Evolutionary conservation across 2,329 filamentous ascomycete species (phyloP).

Genomic region (Colletotrichum australisinense): DNA sequence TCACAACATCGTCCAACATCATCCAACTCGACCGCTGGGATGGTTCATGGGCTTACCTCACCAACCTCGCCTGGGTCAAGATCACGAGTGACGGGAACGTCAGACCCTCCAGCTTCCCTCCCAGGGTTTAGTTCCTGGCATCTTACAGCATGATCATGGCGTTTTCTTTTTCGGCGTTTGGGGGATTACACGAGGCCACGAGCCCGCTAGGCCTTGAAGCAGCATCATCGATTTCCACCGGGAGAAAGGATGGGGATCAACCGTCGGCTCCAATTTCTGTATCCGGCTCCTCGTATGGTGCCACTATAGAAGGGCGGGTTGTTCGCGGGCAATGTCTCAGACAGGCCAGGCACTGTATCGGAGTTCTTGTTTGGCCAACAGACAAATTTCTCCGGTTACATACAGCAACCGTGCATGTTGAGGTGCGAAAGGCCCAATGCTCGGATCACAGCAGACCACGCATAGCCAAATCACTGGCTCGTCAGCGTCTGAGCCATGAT

Average conservation of each 20-base stretch:
- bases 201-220: background rate
- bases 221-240: background rate
- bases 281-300: conserved; percentile 6
- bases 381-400: conserved; percentile 30
- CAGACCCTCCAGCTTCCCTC: conserved; percentile 82
- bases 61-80: conserved; percentile 81
- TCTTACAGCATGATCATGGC: background rate
- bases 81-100: conserved; percentile 73
- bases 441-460: conserved; percentile 20
- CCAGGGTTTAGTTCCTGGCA: conserved; percentile 51
- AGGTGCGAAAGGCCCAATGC: conserved; percentile 14
- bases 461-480: conserved; percentile 22
- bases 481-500: background rate
- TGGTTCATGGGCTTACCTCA: conserved; percentile 84
- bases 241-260: background rate
- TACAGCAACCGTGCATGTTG: conserved; percentile 21
- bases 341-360: conserved; percentile 20
- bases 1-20: conserved; percentile 75
- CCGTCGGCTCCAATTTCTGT: conserved; percentile 21
- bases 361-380: conserved; percentile 26
- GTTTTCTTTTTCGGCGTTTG: conserved; percentile 28
- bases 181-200: background rate
- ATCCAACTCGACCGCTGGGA: conserved; percentile 79
- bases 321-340: conserved; percentile 26
- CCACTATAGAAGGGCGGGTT: background rate